Evolutionary conservation across 306 rosid species (phyloP).

Genomic region (Vicia sativa): DNA sequence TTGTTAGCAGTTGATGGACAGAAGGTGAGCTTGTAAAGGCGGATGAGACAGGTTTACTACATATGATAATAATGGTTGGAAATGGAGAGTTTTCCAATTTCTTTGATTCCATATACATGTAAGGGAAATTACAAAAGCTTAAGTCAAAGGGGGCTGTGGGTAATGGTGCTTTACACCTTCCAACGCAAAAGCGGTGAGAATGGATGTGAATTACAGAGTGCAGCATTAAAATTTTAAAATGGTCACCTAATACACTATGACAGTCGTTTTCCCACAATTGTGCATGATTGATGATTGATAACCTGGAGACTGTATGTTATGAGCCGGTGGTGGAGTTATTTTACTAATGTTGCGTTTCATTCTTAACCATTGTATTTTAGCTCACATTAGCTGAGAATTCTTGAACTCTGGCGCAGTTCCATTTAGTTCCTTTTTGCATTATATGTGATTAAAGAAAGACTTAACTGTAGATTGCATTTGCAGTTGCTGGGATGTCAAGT

Average conservation of each 20-base stretch:
- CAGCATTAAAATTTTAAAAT: not conserved
- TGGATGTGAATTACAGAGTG: not conserved
- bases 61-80: not conserved
- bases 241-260: not conserved
- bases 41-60: not conserved
- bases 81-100: not conserved
- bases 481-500: constrained; percentile 54
- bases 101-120: not conserved
- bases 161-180: constrained; percentile 1
- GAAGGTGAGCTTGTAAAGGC: constrained; percentile 5
- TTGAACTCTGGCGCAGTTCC: constrained; percentile 24
- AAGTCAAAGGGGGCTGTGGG: not conserved
- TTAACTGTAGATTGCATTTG: constrained; percentile 38
- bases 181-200: not conserved
- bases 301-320: not conserved
- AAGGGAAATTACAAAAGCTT: not conserved
- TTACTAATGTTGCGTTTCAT: constrained; percentile 22
- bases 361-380: constrained; percentile 26
- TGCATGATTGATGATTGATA: constrained; percentile 8
- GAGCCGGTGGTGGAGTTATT: too few relatives aligned
- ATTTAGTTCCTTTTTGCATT: constrained; percentile 34
- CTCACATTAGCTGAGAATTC: constrained; percentile 34
- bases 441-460: constrained; percentile 19
- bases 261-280: not conserved
- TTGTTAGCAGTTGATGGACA: not conserved